A percentile compares a stretch with the other conserved stretches of the same genome.
phyloP scores from a whole-genome alignment of 768 basidiomycete genomes.

The Mycena pura region DNA sequence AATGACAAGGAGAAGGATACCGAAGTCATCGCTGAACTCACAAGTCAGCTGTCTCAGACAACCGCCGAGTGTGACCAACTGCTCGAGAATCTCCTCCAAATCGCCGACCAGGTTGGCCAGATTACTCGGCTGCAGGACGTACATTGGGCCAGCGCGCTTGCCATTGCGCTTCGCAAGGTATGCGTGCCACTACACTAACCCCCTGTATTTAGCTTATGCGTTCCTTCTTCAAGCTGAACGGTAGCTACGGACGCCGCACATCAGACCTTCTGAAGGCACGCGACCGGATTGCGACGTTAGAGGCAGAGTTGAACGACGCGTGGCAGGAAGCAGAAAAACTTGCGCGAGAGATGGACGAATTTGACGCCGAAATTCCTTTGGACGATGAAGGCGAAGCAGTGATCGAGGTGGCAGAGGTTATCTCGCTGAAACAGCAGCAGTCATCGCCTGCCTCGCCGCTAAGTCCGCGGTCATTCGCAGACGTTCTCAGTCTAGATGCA shows the following conservation, averaged over 20 bases:
- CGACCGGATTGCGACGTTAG: conserved; percentile 57
- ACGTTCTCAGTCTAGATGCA: conserved; percentile 9
- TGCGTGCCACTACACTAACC: not conserved
- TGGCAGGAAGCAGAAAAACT: conserved; percentile 81
- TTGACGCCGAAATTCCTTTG: conserved; percentile 45
- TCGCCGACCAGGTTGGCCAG: conserved; percentile 70
- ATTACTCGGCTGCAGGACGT: conserved; percentile 63
- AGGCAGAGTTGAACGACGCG: conserved; percentile 79
- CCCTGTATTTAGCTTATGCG: conserved; percentile 2
- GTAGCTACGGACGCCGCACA: conserved; percentile 71
- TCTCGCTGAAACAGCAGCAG: conserved; percentile 42
- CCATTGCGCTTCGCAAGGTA: conserved; percentile 77
- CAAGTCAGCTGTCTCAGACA: conserved; percentile 65
- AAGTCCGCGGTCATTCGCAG: not conserved
- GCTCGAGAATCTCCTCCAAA: conserved; percentile 60
- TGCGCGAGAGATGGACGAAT: conserved; percentile 73
- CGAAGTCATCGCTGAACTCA: conserved; percentile 49
- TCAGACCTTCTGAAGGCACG: conserved; percentile 59
- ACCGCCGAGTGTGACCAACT: conserved; percentile 64
- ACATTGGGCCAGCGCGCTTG: conserved; percentile 79
- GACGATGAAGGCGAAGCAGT: conserved; percentile 42
- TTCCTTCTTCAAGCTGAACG: conserved; percentile 56
- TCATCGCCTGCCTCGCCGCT: conserved; percentile 28
- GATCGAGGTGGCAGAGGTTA: conserved; percentile 55
- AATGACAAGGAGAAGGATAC: conserved; percentile 46